Conservation (phyloP, 768 basidiomycete genomes). For the Boletus rubropictus region DNA sequence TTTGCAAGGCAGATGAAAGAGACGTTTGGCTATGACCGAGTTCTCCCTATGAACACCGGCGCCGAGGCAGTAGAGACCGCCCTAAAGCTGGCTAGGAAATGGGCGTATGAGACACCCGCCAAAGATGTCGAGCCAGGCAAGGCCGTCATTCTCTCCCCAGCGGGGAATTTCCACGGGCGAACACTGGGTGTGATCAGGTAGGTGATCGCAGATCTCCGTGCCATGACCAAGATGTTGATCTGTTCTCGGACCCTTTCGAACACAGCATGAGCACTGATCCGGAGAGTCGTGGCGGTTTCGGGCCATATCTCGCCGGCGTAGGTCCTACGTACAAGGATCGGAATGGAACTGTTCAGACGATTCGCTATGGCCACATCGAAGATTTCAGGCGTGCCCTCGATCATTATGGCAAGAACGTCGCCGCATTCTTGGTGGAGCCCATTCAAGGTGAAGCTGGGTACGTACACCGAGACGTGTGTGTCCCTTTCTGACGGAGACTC, state of each 20-base stretch:
- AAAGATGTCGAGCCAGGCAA: slow-evolving; percentile 46
- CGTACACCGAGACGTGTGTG: slow-evolving; percentile 24
- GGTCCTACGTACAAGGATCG: slow-evolving; percentile 70
- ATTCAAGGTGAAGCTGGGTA: slow-evolving; percentile 99
- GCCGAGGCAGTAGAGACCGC: slow-evolving; percentile 97
- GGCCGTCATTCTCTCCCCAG: slow-evolving; percentile 80
- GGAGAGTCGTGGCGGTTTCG: slow-evolving; percentile 80
- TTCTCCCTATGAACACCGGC: slow-evolving; percentile 98
- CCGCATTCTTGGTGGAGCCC: slow-evolving; percentile 93
- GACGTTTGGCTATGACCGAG: slow-evolving; percentile 91
- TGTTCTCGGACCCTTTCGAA: slow-evolving; percentile 12
- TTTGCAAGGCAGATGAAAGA: slow-evolving; percentile 82
- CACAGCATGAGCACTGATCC: slow-evolving; percentile 91
- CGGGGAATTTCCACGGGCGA: slow-evolving; percentile 93
- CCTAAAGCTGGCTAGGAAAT: slow-evolving; percentile 94
- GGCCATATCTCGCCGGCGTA: slow-evolving; percentile 81
- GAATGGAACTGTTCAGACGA: slow-evolving; percentile 43
- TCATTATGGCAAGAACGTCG: slow-evolving; percentile 73
- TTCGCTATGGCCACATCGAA: slow-evolving; percentile 78
- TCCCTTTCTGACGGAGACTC: not conserved
- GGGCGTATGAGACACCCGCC: slow-evolving; percentile 90
- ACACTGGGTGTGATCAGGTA: slow-evolving; percentile 84
- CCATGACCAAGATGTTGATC: slow-evolving; percentile 1
- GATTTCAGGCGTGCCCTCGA: slow-evolving; percentile 82
- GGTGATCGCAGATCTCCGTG: slow-evolving; percentile 8